Conservation (phyloP, 2,329 filamentous ascomycete species). For the Fusarium scirpi region DNA sequence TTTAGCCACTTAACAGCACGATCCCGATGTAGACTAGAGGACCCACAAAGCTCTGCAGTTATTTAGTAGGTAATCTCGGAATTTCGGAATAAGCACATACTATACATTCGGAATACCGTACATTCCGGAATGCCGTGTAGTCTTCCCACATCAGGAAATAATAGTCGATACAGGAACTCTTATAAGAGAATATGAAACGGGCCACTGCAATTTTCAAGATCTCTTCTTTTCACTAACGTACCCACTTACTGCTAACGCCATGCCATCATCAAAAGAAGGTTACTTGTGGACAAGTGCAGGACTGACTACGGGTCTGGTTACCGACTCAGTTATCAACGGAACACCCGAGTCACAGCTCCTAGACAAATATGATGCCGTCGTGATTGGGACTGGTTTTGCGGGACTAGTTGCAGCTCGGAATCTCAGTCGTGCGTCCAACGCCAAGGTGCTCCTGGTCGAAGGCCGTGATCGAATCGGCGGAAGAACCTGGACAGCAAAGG, state of each 20-base stretch:
- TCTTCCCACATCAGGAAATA: no score
- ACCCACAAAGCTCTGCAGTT: no score
- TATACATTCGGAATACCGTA: no score
- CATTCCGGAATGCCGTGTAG: no score
- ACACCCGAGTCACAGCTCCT: neutral
- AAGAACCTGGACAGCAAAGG: slow-evolving; percentile 55
- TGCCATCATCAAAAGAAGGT: slow-evolving; percentile 32
- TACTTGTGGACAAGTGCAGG: slow-evolving; percentile 24
- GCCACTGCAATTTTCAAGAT: no score
- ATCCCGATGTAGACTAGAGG: no score
- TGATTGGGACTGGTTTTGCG: slow-evolving; percentile 26
- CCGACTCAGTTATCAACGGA: slow-evolving; percentile 23
- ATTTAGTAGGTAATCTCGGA: no score
- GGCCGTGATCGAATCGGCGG: slow-evolving; percentile 57
- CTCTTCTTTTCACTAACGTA: no score
- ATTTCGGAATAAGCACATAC: no score
- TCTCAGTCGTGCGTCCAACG: neutral
- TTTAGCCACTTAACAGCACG: no score
- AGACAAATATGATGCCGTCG: slow-evolving; percentile 28
- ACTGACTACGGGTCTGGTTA: slow-evolving; percentile 10
- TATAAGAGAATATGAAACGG: no score
- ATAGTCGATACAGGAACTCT: no score
- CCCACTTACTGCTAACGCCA: neutral
- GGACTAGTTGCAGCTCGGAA: slow-evolving; percentile 25
- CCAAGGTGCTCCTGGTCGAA: slow-evolving; percentile 51